These are phyloP conservation scores for Aspergillus indologenus DNA, from an alignment of 495 filamentous ascomycete genomes.

Conservation along the genomic window DNA sequence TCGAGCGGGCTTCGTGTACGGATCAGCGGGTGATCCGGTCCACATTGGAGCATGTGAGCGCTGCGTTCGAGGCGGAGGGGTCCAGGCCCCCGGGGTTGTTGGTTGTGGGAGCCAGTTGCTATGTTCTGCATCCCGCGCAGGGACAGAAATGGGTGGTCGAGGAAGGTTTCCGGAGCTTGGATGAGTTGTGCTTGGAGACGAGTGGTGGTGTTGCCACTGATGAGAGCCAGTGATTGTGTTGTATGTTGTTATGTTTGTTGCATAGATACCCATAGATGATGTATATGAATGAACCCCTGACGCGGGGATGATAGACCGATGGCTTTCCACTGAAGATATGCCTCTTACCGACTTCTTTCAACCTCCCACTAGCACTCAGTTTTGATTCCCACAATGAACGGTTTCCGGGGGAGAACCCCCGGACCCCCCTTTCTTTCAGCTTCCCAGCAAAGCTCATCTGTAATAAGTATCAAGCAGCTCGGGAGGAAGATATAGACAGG, in stretches of 20 bases:
- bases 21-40: constrained; percentile 92
- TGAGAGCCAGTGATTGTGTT: constrained; percentile 14
- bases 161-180: constrained; percentile 76
- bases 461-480: too few relatives aligned
- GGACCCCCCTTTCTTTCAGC: too few relatives aligned
- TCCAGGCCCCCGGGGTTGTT: constrained; percentile 86
- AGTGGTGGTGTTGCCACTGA: constrained; percentile 9
- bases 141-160: constrained; percentile 79
- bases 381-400: too few relatives aligned
- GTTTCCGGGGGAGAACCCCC: too few relatives aligned
- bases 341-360: too few relatives aligned
- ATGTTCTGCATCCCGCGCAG: constrained; percentile 58
- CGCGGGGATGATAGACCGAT: background rate
- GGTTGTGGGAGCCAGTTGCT: constrained; percentile 83
- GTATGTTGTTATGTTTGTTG: constrained; percentile 7
- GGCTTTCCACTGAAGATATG: background rate
- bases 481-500: too few relatives aligned
- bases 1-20: constrained; percentile 90
- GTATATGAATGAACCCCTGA: background rate
- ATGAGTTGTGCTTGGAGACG: constrained; percentile 33
- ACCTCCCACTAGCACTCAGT: too few relatives aligned
- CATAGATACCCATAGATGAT: constrained; percentile 1
- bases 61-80: constrained; percentile 86
- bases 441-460: too few relatives aligned
- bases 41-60: constrained; percentile 71